phyloP scores from a whole-genome alignment of 306 rosid genomes.

The Sesbania bispinosa region DNA sequence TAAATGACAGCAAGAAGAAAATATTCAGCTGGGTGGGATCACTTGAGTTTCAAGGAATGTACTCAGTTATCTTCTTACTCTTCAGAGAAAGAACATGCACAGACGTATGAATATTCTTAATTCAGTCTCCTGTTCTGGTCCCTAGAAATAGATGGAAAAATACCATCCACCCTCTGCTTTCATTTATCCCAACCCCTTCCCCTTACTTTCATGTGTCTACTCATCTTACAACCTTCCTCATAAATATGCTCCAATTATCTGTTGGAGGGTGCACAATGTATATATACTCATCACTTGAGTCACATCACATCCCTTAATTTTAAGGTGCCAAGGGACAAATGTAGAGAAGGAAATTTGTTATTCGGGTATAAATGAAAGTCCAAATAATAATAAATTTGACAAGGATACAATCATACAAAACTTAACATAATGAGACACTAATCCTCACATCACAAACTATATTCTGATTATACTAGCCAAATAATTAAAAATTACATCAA shows the following conservation, averaged over 20 bases:
- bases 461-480: background rate
- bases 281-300: background rate
- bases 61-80: background rate
- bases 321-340: background rate
- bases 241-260: background rate
- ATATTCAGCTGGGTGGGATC: background rate
- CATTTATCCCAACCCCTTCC: background rate
- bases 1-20: background rate
- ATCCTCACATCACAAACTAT: too few species aligned
- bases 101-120: background rate
- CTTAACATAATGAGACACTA: too few species aligned
- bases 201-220: background rate
- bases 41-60: background rate
- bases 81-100: background rate
- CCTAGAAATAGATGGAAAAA: too few species aligned
- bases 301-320: background rate
- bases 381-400: too few species aligned
- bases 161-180: too few species aligned
- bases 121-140: background rate
- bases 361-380: too few species aligned
- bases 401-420: too few species aligned
- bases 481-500: background rate
- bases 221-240: too few species aligned
- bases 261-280: background rate
- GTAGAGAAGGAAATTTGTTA: too few species aligned